Conservation (phyloP, 2,329 filamentous ascomycete species). For the Aspergillus tubingensis region DNA sequence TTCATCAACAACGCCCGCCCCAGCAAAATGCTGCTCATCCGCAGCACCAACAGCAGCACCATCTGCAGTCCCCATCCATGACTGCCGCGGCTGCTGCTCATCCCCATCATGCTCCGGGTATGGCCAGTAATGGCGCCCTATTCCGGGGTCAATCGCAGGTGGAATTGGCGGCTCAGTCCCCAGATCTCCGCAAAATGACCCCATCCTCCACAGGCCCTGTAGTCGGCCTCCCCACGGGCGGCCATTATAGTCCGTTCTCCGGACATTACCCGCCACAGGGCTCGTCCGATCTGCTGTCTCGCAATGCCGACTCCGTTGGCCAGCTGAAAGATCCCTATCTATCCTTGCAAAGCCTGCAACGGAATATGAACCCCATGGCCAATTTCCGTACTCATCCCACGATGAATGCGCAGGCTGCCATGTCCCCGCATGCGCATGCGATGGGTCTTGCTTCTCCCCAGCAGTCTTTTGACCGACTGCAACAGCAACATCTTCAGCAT, state of each 20-base stretch:
- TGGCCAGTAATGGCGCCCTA: slow-evolving; percentile 29
- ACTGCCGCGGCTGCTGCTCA: slow-evolving; percentile 24
- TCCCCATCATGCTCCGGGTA: slow-evolving; percentile 30
- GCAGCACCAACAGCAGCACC: slow-evolving; percentile 25
- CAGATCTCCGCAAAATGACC: slow-evolving; percentile 38
- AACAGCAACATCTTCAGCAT: slow-evolving; percentile 33
- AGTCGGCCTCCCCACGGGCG: slow-evolving; percentile 31
- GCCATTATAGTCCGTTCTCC: slow-evolving; percentile 30
- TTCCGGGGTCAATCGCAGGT: slow-evolving; percentile 32
- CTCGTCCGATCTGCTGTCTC: slow-evolving; percentile 32
- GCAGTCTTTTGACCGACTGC: slow-evolving; percentile 32
- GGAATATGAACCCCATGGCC: slow-evolving; percentile 34
- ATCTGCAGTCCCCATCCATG: slow-evolving; percentile 35
- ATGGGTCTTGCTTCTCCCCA: slow-evolving; percentile 36
- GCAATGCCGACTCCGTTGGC: slow-evolving; percentile 30
- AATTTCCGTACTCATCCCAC: slow-evolving; percentile 31
- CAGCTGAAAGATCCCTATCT: slow-evolving; percentile 28
- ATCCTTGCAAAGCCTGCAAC: slow-evolving; percentile 32
- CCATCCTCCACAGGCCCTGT: slow-evolving; percentile 32
- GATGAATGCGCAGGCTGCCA: slow-evolving; percentile 30
- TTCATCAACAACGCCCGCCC: slow-evolving; percentile 29
- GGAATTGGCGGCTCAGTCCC: slow-evolving; percentile 29
- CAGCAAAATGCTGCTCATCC: slow-evolving; percentile 28
- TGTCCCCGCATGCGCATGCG: slow-evolving; percentile 31
- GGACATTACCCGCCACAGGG: slow-evolving; percentile 32